These are phyloP conservation scores for Citrus sinensis DNA, from an alignment of 345 rosid species.

Conservation along the genomic window DVS_A1.0 CM039161.1:2118001-2118500, in stretches of 20 bases:
- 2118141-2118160: constrained; percentile 51
- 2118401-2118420: constrained; percentile 53
- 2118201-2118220: constrained; percentile 64
- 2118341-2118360: constrained; percentile 52
- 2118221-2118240: constrained; percentile 55
- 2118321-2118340: constrained; percentile 34
- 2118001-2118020: constrained; percentile 54
- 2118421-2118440: constrained; percentile 48
- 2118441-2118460: constrained; percentile 53
- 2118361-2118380: constrained; percentile 47
- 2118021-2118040: constrained; percentile 58
- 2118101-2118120: constrained; percentile 56
- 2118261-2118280: constrained; percentile 47
- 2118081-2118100: constrained; percentile 64
- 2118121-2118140: constrained; percentile 47
- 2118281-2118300: constrained; percentile 48
- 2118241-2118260: constrained; percentile 51
- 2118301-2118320: constrained; percentile 52
- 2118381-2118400: constrained; percentile 53
- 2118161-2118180: constrained; percentile 60
- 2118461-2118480: constrained; percentile 53
- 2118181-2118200: constrained; percentile 52
- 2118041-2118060: constrained; percentile 73
- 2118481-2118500: constrained; percentile 40
- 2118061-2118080: constrained; percentile 55